Base-by-base conservation (phyloP, 805 yeast species). In the Yarrowia osloensis region DNA sequence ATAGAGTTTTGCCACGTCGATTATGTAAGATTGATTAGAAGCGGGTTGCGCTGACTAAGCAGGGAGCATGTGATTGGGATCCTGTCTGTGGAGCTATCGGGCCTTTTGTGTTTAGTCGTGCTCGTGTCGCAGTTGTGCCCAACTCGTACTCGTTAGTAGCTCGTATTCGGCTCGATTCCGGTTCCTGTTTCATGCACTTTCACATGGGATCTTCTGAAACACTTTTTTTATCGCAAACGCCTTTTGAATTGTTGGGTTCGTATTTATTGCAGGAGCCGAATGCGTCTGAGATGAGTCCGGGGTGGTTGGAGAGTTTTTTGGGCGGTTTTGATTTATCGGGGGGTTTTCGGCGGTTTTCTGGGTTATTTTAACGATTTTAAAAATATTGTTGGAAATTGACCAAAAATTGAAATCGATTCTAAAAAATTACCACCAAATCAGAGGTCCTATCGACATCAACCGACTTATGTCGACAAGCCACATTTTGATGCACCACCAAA, bases 21-120 rank as follows among this genome's bases (percentile, higher is more conserved):
- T 47, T 47, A 47, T 28, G 54, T 47, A 47, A 47, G 52, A 47
- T 47, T 47, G 50, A n/a, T n/a, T n/a, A n/a, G n/a, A n/a, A n/a
- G n/a, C n/a, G n/a, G n/a, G n/a, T n/a, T 17, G 15, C 5, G 46
- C 15, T 40, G 24, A 44, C 26, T 44, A 40, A 40, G 17, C 26
- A 12, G 17, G n/a, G n/a, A n/a, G n/a, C n/a, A n/a, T n/a, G n/a
- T n/a, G n/a, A n/a, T n/a, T n/a, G n/a, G n/a, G n/a, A n/a, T n/a
- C n/a, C n/a, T n/a, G n/a, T n/a, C n/a, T n/a, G n/a, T n/a, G n/a
- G n/a, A n/a, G n/a, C n/a, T n/a, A n/a, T n/a, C n/a, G n/a, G n/a
- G n/a, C n/a, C n/a, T n/a, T n/a, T n/a, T n/a, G n/a, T n/a, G n/a
- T n/a, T n/a, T n/a, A n/a, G n/a, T n/a, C n/a, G n/a, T n/a, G n/a